These are phyloP conservation scores for Lactifluus pinguis DNA, from an alignment of 768 basidiomycete genomes.

Conservation along the genomic window DNA sequence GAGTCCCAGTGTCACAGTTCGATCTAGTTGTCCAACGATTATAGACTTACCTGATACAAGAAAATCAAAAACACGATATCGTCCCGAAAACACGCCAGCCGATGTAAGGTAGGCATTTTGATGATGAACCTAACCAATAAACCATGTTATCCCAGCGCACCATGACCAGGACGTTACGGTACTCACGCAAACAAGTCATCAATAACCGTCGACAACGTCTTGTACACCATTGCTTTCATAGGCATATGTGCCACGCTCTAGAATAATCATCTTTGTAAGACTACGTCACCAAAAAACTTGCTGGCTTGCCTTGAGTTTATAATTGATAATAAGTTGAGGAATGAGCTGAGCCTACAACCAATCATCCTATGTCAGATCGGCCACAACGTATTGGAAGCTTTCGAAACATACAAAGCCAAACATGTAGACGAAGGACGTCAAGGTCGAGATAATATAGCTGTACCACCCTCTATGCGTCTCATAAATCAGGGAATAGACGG, in stretches of 20 bases:
- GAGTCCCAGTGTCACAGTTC: not conserved
- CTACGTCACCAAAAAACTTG: not conserved
- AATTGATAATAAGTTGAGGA: constrained; percentile 91
- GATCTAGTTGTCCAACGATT: not conserved
- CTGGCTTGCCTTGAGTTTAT: constrained; percentile 75
- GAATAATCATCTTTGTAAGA: not conserved
- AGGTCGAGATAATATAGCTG: constrained; percentile 86
- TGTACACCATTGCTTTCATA: constrained; percentile 97
- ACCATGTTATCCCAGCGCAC: constrained; percentile 4
- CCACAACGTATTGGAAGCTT: constrained; percentile 16
- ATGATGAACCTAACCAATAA: constrained; percentile 67
- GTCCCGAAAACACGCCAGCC: constrained; percentile 84
- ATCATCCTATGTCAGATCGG: constrained; percentile 13
- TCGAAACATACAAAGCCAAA: constrained; percentile 84
- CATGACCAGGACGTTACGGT: constrained; percentile 8
- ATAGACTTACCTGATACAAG: constrained; percentile 69
- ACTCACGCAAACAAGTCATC: constrained; percentile 88
- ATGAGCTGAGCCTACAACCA: constrained; percentile 65
- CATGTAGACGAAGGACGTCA: constrained; percentile 91
- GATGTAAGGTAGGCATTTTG: constrained; percentile 93
- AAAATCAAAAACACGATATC: constrained; percentile 89
- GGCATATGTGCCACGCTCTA: constrained; percentile 97
- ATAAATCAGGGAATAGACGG: constrained; percentile 71
- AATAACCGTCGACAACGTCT: constrained; percentile 80
- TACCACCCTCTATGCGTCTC: constrained; percentile 93